Evolutionary conservation across 805 yeast genomes (phyloP).

Genomic region (Kuraishia piskuri): DNA sequence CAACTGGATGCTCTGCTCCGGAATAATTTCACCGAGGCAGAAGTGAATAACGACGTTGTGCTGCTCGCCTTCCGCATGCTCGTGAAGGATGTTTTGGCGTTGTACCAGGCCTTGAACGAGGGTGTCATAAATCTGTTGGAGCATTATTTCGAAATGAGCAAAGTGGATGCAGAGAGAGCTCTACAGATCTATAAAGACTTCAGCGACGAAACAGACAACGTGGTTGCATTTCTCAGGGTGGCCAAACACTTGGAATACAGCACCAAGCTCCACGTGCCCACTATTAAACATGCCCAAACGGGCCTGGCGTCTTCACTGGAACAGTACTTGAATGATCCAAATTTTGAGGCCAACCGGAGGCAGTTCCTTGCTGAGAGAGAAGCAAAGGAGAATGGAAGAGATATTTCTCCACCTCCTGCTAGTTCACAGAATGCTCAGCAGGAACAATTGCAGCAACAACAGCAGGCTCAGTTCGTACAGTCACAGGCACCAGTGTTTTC

Average conservation of each 20-base stretch:
- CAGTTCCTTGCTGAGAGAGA: conserved; percentile 68
- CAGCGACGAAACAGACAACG: conserved; percentile 79
- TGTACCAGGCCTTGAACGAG: conserved; percentile 88
- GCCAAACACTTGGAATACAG: conserved; percentile 85
- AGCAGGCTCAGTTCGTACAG: conserved; percentile 11
- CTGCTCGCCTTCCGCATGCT: conserved; percentile 80
- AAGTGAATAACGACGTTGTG: conserved; percentile 75
- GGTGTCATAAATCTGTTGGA: conserved; percentile 92
- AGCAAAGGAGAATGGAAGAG: conserved; percentile 16
- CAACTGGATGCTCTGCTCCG: conserved; percentile 71
- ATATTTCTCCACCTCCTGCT: not conserved
- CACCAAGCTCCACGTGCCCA: conserved; percentile 88
- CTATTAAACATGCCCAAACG: conserved; percentile 95
- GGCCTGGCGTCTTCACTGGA: conserved; percentile 80
- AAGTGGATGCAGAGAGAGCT: conserved; percentile 79
- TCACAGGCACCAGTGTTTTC: conserved; percentile 6
- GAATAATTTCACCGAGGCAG: conserved; percentile 71
- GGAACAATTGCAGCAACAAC: conserved; percentile 4
- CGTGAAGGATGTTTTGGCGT: conserved; percentile 79
- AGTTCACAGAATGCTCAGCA: conserved; percentile 3
- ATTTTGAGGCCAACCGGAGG: conserved; percentile 69
- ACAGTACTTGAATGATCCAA: conserved; percentile 82
- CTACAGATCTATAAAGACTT: conserved; percentile 76
- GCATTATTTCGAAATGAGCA: conserved; percentile 90
- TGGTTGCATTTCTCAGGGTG: conserved; percentile 76